A percentile compares a stretch with the other conserved stretches of the same genome.
Conservation (phyloP, 176 grass and related monocot species). For the Musa troglodytarum region DNA sequence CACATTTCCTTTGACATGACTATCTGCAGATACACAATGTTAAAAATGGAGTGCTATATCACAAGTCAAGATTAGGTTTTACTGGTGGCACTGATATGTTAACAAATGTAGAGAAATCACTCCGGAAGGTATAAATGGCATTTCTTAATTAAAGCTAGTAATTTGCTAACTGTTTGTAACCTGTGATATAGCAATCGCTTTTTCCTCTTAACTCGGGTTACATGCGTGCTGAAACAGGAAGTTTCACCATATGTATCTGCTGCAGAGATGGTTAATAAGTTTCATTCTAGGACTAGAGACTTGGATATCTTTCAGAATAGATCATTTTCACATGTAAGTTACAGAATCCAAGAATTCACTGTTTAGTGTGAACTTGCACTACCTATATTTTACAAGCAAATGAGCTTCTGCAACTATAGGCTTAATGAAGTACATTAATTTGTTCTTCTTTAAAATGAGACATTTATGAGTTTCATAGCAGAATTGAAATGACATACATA, state of each 20-base stretch:
- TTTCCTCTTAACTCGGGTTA: slow-evolving; percentile 16
- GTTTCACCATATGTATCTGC: slow-evolving; percentile 52
- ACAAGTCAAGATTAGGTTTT: slow-evolving; percentile 53
- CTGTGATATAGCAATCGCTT: neutral
- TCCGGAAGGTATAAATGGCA: slow-evolving; percentile 33
- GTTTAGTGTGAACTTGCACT: neutral
- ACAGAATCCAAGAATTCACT: slow-evolving; percentile 4
- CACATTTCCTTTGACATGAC: neutral
- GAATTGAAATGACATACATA: too few relatives aligned
- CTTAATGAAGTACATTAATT: neutral
- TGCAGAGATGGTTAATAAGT: slow-evolving; percentile 81
- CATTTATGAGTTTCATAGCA: too few relatives aligned
- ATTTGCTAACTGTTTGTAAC: neutral
- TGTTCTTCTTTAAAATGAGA: neutral
- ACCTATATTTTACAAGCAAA: neutral
- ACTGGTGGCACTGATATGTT: slow-evolving; percentile 26
- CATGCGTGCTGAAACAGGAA: slow-evolving; percentile 34
- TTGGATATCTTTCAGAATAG: slow-evolving; percentile 29
- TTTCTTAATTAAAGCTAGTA: neutral
- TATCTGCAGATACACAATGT: slow-evolving; percentile 64
- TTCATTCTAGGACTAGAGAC: slow-evolving; percentile 72
- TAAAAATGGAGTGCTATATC: slow-evolving; percentile 46
- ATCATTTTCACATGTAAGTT: slow-evolving; percentile 43
- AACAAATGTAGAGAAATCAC: slow-evolving; percentile 15
- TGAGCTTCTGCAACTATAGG: neutral